Evolutionary conservation across 2,329 filamentous ascomycete genomes (phyloP), one percentile per base, ranked within the genome.

Genomic region (Thermothelomyces thermophilus): DNA sequence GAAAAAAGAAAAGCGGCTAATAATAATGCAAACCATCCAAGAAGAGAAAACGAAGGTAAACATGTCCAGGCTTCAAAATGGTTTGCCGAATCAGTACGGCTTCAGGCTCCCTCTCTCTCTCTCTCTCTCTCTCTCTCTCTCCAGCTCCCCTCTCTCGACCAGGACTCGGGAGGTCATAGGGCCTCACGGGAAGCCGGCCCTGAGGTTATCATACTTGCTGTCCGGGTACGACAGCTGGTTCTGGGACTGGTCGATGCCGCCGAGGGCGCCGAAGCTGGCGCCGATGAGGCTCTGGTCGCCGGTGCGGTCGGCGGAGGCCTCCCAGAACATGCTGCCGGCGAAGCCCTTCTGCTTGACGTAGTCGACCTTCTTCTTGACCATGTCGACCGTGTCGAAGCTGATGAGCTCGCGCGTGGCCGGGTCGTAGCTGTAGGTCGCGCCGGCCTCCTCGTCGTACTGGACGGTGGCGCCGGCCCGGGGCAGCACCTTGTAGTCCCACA

Each of bases 281-380:
- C 63, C 63, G 47, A 86, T 83, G 61, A 93, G 67, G 55, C 82
- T 86, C 5, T 75, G 74, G 8, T 65, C 66, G n/a, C 75, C 79
- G 2, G 61, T 73, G 60, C 76, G 76, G 64, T 94, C 88, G 7
- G 75, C 81, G 52, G 81, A 87, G 17, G 79, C 82, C 66, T 93
- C 87, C 87, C 87, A 94, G 76, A 87, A 94, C 87, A 94, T 91
- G 14, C 78, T 82, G 13, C 88, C 88, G 2, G 82, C 87, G 1
- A 94, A 72, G 0, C 79, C 75, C 48, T 74, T 73, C 43, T 68
- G 60, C 64, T 76, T 74, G 56, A 90, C 76, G 63, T 84, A 91
- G 3, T 69, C 61, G 7, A 82, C 80, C 70, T 93, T 94, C 54
- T 68, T 62, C 41, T 68, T 64, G 20, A 82, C 73, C 61, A 84